Evolutionary conservation across 371 early-diverging fungal genomes (phyloP).

Genomic region (Rhizopus microsporus): DNA sequence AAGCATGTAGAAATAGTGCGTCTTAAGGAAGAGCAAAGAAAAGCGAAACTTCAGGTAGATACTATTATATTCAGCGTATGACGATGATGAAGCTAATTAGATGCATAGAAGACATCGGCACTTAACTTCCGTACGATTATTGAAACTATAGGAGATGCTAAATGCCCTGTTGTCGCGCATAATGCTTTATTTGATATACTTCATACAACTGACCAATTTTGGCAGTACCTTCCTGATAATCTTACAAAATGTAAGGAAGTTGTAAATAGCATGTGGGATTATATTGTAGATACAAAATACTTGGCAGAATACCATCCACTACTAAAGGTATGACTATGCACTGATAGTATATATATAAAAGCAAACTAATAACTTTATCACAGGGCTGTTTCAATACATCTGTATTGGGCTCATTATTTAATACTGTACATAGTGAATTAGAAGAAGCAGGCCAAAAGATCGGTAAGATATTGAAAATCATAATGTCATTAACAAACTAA

Average conservation of each 20-base stretch:
- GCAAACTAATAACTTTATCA: not conserved
- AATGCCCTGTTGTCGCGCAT: constrained; percentile 82
- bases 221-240: constrained; percentile 63
- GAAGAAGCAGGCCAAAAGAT: constrained; percentile 37
- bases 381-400: constrained; percentile 29
- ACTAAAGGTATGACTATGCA: constrained; percentile 34
- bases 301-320: constrained; percentile 55
- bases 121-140: constrained; percentile 80
- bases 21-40: constrained; percentile 37
- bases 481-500: not conserved
- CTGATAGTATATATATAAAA: not conserved
- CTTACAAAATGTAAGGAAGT: constrained; percentile 60
- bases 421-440: constrained; percentile 34
- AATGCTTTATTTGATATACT: constrained; percentile 80
- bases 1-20: constrained; percentile 38
- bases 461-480: constrained; percentile 29
- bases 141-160: constrained; percentile 64
- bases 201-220: constrained; percentile 77
- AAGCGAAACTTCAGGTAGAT: constrained; percentile 11
- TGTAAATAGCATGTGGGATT: constrained; percentile 55
- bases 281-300: constrained; percentile 56
- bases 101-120: constrained; percentile 17
- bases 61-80: not conserved
- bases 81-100: not conserved
- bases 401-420: constrained; percentile 35